Percentiles rank a stretch among this genome's conserved stretches.
Evolutionary conservation across 768 basidiomycete genomes (phyloP).

Genomic region (Mrakia blollopis): DNA sequence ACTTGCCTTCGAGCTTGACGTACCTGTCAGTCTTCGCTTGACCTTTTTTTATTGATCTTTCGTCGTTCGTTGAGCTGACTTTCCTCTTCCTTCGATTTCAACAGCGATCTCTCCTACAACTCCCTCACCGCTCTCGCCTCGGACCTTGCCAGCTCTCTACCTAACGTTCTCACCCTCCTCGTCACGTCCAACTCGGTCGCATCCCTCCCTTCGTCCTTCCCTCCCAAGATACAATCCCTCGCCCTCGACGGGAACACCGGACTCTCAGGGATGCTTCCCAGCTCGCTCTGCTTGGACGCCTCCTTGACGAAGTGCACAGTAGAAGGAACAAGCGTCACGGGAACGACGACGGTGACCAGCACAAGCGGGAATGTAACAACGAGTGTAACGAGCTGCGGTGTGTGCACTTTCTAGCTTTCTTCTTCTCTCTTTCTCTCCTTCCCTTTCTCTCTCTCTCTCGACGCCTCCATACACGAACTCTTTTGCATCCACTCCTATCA

Average conservation of each 20-base stretch:
- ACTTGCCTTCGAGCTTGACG: slow-evolving; percentile 38
- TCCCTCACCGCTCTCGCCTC: slow-evolving; percentile 34
- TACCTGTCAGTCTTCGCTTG: slow-evolving; percentile 41
- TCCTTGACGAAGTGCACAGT: too few species aligned
- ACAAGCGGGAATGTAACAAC: too few species aligned
- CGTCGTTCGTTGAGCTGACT: background rate
- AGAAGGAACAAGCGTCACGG: too few species aligned
- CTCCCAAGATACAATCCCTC: slow-evolving; percentile 37
- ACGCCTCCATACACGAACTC: too few species aligned
- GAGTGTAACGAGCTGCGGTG: too few species aligned
- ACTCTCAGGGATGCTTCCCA: slow-evolving; percentile 39
- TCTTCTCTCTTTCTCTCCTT: too few species aligned
- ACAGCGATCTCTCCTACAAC: slow-evolving; percentile 44
- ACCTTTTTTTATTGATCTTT: too few species aligned
- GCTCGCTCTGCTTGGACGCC: too few species aligned
- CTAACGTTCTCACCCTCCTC: slow-evolving; percentile 24
- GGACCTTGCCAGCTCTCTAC: background rate
- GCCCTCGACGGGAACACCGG: slow-evolving; percentile 41
- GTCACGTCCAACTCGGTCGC: slow-evolving; percentile 41
- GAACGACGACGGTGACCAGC: too few species aligned
- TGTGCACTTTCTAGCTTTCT: too few species aligned
- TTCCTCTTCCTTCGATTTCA: slow-evolving; percentile 5
- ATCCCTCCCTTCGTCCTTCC: slow-evolving; percentile 39
- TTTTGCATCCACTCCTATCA: too few species aligned
- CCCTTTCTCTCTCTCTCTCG: too few species aligned